Evolutionary conservation across 306 rosid species (phyloP).

Genomic region (Rosa rugosa): DNA sequence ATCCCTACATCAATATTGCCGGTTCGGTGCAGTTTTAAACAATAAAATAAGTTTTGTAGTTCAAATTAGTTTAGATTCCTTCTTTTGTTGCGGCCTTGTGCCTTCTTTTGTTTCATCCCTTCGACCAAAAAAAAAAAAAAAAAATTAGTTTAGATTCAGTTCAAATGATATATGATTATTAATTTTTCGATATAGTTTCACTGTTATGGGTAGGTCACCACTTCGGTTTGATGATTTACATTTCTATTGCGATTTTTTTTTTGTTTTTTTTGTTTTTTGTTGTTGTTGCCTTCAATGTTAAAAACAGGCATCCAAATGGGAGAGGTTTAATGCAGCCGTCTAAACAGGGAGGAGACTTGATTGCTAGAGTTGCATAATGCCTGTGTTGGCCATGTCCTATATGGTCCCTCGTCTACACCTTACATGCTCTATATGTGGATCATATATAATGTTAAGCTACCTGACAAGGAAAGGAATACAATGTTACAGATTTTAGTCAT

Average conservation of each 20-base stretch:
- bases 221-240: neutral
- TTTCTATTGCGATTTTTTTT: neutral
- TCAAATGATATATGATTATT: no score
- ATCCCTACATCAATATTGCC: no score
- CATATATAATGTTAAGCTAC: neutral
- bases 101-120: no score
- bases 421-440: neutral
- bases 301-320: neutral
- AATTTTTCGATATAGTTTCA: no score
- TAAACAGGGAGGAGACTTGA: neutral
- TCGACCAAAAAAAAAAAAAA: no score
- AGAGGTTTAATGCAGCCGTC: constrained; percentile 4
- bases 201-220: no score
- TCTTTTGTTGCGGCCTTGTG: no score
- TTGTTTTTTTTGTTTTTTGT: neutral
- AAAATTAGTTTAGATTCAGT: no score
- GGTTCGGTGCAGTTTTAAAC: no score
- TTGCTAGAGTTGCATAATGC: neutral
- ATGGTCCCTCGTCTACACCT: neutral
- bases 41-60: no score
- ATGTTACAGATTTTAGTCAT: neutral
- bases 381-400: neutral
- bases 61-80: no score
- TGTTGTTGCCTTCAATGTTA: neutral
- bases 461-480: neutral